Evolutionary conservation across 2,329 filamentous ascomycete genomes (phyloP), one percentile per base, ranked within the genome.

Genomic region (Alternaria sp.): DNA sequence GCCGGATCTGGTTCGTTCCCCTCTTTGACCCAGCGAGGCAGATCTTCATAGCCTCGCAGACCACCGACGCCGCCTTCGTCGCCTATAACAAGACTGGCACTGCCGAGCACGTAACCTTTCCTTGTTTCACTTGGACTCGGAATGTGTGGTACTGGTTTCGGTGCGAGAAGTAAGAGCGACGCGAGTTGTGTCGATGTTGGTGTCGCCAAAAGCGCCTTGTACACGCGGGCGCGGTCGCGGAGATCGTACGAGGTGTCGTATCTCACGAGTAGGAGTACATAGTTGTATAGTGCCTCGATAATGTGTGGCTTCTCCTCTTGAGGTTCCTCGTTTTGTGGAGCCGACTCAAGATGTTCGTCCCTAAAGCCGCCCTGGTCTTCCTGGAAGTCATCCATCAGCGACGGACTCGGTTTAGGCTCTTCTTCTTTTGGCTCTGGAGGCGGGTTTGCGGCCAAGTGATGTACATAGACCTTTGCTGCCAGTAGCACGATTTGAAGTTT

Each of bases 201-300:
- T 5, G 91, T 88, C 4, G 88, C 86, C 2, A 99, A 87, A 1
- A 99, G 87, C 1, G 93, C 86, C 65, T 91, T 93, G 81, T 96
- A 98, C 62, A 97, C 86, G 32, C 95, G 89, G 2, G 94, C 89
- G 24, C 95, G 91, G 75, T 98, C 95, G 65, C 95, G 92, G 3
- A 99, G 87, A 74, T 98, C 94, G 78, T 96, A 99, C 1, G 94
- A 97, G 0, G 90, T 92, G 71, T 98, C 95, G 78, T 98, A 99
- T 62, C 95, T 89, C 32, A 92, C 92, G 1, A 99, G 87, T 1
- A 94, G 86, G 28, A 96, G 84, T 22, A 92, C 87, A 71, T 99
- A 96, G 30, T 90, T 87, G 89, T 93, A 99, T 2, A 99, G 83
- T 3, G 89, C 84, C 30, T 88, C 87, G 53, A 96, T 89, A 0